phyloP scores from a whole-genome alignment of 352 stramenopile genomes.

The Peronospora belbahrii region DNA sequence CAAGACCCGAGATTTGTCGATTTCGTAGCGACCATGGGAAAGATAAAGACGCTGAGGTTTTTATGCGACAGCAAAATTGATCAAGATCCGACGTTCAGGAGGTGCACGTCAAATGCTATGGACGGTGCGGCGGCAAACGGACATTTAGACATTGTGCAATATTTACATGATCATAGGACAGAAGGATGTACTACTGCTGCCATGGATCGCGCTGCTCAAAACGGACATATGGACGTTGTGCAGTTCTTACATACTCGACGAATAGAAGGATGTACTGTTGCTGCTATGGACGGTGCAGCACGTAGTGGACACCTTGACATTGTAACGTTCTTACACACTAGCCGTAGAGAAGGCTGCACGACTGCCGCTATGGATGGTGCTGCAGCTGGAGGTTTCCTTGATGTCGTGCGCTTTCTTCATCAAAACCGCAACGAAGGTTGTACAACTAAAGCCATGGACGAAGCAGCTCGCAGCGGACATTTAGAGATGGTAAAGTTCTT shows the following conservation, averaged over 20 bases:
- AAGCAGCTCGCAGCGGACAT: conserved; percentile 22
- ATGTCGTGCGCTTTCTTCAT: conserved; percentile 29
- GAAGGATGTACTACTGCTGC: conserved; percentile 31
- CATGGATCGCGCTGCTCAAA: conserved; percentile 31
- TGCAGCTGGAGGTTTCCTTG: conserved; percentile 20
- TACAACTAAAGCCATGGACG: conserved; percentile 30
- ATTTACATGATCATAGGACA: conserved; percentile 16
- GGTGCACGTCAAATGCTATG: conserved; percentile 23
- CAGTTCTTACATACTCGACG: conserved; percentile 25
- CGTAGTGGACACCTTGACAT: conserved; percentile 9
- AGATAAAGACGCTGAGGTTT: conserved; percentile 16
- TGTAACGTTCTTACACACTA: conserved; percentile 11
- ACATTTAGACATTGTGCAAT: conserved; percentile 29
- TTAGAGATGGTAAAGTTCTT: conserved; percentile 26
- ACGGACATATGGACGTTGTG: conserved; percentile 30
- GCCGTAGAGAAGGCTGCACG: conserved; percentile 23
- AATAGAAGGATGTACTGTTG: conserved; percentile 31
- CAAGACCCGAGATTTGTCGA: conserved; percentile 21
- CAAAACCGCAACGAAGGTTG: conserved; percentile 23
- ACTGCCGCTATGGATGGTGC: conserved; percentile 31
- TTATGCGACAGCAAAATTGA: conserved; percentile 7
- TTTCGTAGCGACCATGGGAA: conserved; percentile 20
- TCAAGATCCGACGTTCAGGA: neutral
- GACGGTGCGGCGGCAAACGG: conserved; percentile 31
- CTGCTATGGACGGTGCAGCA: conserved; percentile 19